These are phyloP conservation scores for Eucalyptus cladocalyx DNA, from an alignment of 345 rosid genomes.

Conservation along the genomic window DNA sequence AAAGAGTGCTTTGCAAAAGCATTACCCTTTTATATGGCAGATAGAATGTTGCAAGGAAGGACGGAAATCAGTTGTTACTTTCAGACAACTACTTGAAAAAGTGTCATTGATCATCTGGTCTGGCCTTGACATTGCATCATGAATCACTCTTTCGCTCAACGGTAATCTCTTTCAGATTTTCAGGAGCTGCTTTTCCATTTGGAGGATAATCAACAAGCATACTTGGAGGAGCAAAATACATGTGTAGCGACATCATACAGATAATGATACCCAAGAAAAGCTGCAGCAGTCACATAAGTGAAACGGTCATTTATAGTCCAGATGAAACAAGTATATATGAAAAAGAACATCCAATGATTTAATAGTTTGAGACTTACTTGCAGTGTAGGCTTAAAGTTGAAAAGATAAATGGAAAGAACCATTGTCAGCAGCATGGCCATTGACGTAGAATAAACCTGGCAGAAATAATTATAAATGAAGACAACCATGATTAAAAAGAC, in stretches of 20 bases:
- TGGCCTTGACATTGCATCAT: not conserved
- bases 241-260: constrained; percentile 95
- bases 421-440: constrained; percentile 88
- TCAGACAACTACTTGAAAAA: not conserved
- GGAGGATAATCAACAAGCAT: constrained; percentile 58
- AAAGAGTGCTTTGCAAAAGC: not conserved
- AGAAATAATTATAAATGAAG: not conserved
- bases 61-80: not conserved
- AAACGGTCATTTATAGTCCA: not conserved
- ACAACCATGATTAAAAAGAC: not conserved
- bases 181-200: constrained; percentile 31
- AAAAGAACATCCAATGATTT: not conserved
- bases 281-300: constrained; percentile 26
- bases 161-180: constrained; percentile 40
- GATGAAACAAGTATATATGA: not conserved
- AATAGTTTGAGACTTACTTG: constrained; percentile 29
- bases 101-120: not conserved
- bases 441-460: constrained; percentile 77
- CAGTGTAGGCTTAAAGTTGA: constrained; percentile 58
- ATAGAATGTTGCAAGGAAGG: not conserved
- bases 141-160: constrained; percentile 49
- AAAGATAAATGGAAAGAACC: constrained; percentile 65
- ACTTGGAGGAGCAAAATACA: constrained; percentile 81
- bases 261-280: constrained; percentile 87
- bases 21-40: not conserved